Evolutionary conservation across 1,284 basidiomycete species (phyloP), one percentile per base, ranked within the genome.

Genomic region (Pholiota adiposa): DNA sequence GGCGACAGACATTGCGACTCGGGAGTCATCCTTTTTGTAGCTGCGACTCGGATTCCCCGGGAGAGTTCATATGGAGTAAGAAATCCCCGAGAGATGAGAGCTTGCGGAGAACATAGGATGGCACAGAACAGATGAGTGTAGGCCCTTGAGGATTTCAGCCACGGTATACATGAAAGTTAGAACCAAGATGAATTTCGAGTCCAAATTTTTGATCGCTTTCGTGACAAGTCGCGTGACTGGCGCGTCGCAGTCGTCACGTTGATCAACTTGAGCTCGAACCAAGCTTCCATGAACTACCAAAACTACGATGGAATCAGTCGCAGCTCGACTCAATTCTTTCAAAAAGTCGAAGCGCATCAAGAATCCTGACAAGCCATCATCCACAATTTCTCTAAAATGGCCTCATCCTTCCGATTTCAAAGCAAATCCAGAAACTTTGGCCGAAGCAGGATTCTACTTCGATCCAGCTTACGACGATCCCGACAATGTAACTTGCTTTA

Each of bases 381-480:
- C 79, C 0, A 65, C 73, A 7, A 71, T 73, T 1, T 71, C 74
- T 27, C 56, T 85, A 51, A 88, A 84, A 74, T 92, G 90, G 90
- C 85, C 89, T 0, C 90, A 92, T 65, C 81, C 87, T 2, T 54
- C 71, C 0, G 69, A 74, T 40, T 89, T 84, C 72, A 73, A 77
- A 60, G 88, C 93, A 48, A 93, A 83, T 46, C 87, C 93, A 1
- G 73, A 81, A 51, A 78, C 82, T 3, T 84, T 96, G 25, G 89
- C 93, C 1, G 84, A 89, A 62, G 93, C 93, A 2, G 93, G 93
- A 12, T 96, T 95, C 77, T 94, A 85, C 78, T 93, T 82, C 73
- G 79, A 79, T 57, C 90, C 91, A 0, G 83, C 82, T 65, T 74
- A 75, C 62, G 80, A 84, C 11, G 83, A 87, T 61, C 77, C 76